Percentiles rank a stretch among this genome's conserved stretches.
These are phyloP conservation scores for Aureobasidium sp. DNA, from an alignment of 2,329 filamentous ascomycete genomes.

Conservation along the genomic window DNA sequence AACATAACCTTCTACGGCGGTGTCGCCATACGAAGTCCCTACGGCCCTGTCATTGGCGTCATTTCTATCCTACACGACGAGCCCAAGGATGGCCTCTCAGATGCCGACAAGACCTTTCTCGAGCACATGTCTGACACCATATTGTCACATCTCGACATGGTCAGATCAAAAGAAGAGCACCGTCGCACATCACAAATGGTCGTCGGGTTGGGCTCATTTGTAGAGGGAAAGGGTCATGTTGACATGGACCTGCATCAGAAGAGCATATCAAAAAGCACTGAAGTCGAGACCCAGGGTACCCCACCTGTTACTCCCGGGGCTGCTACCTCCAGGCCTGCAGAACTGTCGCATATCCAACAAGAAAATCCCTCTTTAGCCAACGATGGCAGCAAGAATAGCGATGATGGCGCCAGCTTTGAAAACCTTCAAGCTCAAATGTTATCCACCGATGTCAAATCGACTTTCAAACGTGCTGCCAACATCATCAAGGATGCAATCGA, in stretches of 20 bases:
- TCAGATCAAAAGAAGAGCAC: slow-evolving; percentile 45
- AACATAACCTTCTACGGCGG: slow-evolving; percentile 45
- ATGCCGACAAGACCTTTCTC: slow-evolving; percentile 48
- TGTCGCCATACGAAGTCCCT: slow-evolving; percentile 54
- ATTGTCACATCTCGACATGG: slow-evolving; percentile 56
- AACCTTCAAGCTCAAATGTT: slow-evolving; percentile 7
- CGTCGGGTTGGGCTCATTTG: slow-evolving; percentile 46
- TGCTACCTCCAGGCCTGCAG: background rate
- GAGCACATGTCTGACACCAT: slow-evolving; percentile 50
- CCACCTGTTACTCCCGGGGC: background rate
- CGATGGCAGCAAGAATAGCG: background rate
- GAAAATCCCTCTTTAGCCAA: background rate
- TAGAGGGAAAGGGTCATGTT: slow-evolving; percentile 20
- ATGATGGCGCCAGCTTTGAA: background rate
- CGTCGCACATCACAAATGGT: slow-evolving; percentile 49
- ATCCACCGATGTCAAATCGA: slow-evolving; percentile 23
- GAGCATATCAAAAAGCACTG: background rate
- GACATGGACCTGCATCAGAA: background rate
- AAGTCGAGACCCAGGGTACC: background rate
- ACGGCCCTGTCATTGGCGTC: slow-evolving; percentile 52
- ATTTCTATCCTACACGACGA: slow-evolving; percentile 54
- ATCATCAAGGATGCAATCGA: slow-evolving; percentile 42
- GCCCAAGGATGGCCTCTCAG: slow-evolving; percentile 44
- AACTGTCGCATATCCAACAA: background rate
- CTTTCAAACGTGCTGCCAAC: slow-evolving; percentile 43